Evolutionary conservation across 805 yeast species (phyloP).

Genomic region (Hagleromyces aurorensis): DNA sequence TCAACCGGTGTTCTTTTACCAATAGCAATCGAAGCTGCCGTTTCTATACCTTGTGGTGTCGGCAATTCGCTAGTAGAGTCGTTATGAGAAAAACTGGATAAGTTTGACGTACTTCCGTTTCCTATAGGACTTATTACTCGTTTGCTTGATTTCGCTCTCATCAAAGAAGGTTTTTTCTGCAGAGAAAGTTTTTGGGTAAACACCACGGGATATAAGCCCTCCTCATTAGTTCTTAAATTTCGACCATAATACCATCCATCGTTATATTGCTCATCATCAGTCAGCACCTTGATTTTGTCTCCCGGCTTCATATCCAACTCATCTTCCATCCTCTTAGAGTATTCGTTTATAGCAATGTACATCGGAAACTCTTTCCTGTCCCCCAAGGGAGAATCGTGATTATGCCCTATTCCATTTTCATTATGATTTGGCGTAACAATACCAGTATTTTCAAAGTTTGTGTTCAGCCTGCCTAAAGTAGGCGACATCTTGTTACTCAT

Average conservation of each 20-base stretch:
- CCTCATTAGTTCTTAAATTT: constrained; percentile 60
- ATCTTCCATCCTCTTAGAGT: constrained; percentile 80
- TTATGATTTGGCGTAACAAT: no score
- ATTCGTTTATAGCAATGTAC: constrained; percentile 71
- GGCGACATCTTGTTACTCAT: no score
- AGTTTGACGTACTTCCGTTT: constrained; percentile 13
- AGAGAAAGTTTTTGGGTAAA: constrained; percentile 56
- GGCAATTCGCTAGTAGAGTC: constrained; percentile 21
- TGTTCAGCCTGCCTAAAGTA: no score
- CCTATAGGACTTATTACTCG: constrained; percentile 33
- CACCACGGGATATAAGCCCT: constrained; percentile 86
- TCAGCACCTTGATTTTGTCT: constrained; percentile 78
- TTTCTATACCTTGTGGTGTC: constrained; percentile 24
- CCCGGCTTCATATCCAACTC: constrained; percentile 77
- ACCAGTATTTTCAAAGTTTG: no score
- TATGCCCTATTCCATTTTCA: constrained; percentile 1
- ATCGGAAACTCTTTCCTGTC: constrained; percentile 16
- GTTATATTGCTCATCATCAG: constrained; percentile 87
- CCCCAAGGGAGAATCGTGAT: background rate
- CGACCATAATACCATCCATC: constrained; percentile 97
- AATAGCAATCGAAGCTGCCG: constrained; percentile 13
- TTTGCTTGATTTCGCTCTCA: constrained; percentile 52
- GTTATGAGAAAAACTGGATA: constrained; percentile 13
- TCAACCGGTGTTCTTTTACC: constrained; percentile 11
- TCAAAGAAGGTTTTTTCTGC: constrained; percentile 35